phyloP scores from a whole-genome alignment of 306 rosid genomes.

The Geum urbanum region DNA sequence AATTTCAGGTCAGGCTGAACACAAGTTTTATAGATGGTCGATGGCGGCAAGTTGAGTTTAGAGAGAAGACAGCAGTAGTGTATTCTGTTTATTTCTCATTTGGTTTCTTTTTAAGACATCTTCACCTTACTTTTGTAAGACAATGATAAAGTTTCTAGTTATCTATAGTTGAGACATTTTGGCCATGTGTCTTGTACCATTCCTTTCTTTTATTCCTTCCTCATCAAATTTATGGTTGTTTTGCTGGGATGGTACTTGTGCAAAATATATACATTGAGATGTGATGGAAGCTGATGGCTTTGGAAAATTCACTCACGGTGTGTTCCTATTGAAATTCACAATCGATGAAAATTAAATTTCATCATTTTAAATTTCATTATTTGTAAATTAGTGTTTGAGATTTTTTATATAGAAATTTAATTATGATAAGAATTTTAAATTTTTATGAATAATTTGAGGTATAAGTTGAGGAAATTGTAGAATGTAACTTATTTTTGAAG shows the following conservation, averaged over 20 bases:
- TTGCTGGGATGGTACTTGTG: neutral
- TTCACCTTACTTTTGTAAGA: neutral
- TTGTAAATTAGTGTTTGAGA: too few species aligned
- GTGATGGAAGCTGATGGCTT: neutral
- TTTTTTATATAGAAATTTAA: too few species aligned
- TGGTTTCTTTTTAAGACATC: neutral
- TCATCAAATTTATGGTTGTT: neutral
- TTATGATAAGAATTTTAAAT: too few species aligned
- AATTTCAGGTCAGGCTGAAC: neutral
- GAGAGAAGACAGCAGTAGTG: neutral
- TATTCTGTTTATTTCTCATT: neutral
- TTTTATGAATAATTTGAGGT: too few species aligned
- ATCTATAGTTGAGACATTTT: neutral
- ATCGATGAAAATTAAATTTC: too few species aligned
- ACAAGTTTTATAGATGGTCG: slow-evolving; percentile 1
- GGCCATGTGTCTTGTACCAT: neutral
- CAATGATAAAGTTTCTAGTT: neutral
- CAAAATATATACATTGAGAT: neutral
- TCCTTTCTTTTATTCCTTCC: neutral
- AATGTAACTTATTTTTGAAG: too few species aligned
- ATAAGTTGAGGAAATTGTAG: too few species aligned
- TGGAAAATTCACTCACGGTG: neutral
- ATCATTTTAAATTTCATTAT: too few species aligned
- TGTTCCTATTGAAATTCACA: too few species aligned
- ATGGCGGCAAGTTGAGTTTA: neutral